These are phyloP conservation scores for Eucalyptus sideroxylon DNA, from an alignment of 345 rosid species.

Conservation along the genomic window DNA sequence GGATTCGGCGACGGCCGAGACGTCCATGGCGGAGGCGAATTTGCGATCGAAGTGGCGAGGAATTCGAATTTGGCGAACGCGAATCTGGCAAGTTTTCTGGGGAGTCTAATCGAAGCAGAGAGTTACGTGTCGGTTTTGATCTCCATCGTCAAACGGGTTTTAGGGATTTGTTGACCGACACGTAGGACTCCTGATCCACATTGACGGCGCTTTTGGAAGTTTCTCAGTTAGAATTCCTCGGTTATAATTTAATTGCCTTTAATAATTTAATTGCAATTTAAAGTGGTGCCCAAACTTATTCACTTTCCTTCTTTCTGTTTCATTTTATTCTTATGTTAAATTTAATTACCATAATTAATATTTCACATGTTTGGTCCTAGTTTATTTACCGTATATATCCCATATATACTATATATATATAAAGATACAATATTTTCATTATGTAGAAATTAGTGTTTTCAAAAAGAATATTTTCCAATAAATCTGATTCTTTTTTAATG, in stretches of 20 bases:
- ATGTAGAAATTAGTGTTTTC: not conserved
- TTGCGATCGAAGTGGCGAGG: not conserved
- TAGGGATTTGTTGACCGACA: not conserved
- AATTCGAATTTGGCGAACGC: not conserved
- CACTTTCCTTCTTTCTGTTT: not conserved
- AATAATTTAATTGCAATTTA: not conserved
- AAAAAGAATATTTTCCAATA: not conserved
- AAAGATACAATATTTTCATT: not conserved
- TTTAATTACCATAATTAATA: not conserved
- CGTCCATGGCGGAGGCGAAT: conserved; percentile 21
- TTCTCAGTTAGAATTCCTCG: not conserved
- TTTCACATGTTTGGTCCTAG: not conserved
- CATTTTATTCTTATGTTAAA: not conserved
- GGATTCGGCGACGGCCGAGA: conserved; percentile 31
- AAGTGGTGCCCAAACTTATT: not conserved
- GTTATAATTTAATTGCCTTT: not conserved
- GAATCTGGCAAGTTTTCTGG: not conserved
- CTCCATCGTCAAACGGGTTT: not conserved
- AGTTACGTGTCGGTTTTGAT: not conserved
- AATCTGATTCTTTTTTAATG: not conserved
- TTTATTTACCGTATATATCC: not conserved
- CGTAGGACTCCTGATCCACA: not conserved
- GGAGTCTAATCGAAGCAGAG: not conserved
- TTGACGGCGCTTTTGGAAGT: not conserved
- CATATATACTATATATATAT: not conserved